These are phyloP conservation scores for Piloderma croceum DNA, from an alignment of 768 basidiomycete genomes.

Conservation along the genomic window DNA sequence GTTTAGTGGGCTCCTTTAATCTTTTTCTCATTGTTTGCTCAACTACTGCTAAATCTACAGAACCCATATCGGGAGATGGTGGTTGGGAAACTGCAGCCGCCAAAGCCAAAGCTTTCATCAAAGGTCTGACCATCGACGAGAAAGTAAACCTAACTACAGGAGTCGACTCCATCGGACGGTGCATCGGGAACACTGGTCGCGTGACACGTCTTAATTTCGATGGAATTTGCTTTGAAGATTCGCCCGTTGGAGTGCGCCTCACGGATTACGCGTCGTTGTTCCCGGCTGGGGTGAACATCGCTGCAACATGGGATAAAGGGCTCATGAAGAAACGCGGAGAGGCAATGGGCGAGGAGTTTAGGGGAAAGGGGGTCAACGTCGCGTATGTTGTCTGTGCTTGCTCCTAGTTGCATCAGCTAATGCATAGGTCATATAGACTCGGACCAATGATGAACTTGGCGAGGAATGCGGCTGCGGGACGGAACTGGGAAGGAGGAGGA, in stretches of 20 bases:
- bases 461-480: conserved; percentile 31
- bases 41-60: too few species aligned
- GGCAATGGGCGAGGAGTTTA: conserved; percentile 62
- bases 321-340: conserved; percentile 58
- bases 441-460: conserved; percentile 55
- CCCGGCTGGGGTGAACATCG: conserved; percentile 55
- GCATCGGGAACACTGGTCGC: conserved; percentile 16
- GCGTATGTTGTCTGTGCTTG: conserved; percentile 24
- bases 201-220: conserved; percentile 16
- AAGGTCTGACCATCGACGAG: conserved; percentile 11
- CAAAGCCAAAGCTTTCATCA: not conserved
- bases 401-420: conserved; percentile 6
- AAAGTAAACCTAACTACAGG: conserved; percentile 23
- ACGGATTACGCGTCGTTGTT: conserved; percentile 37
- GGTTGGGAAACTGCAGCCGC: not conserved
- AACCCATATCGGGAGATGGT: not conserved
- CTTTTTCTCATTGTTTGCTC: too few species aligned
- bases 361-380: conserved; percentile 58
- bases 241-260: conserved; percentile 33
- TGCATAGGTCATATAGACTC: conserved; percentile 24
- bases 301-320: conserved; percentile 50
- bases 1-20: too few species aligned
- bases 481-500: conserved; percentile 48
- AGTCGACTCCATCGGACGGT: conserved; percentile 4
- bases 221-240: conserved; percentile 21